Evolutionary conservation across 2,329 filamentous ascomycete genomes (phyloP).

Genomic region (Volutella citrinella): DNA sequence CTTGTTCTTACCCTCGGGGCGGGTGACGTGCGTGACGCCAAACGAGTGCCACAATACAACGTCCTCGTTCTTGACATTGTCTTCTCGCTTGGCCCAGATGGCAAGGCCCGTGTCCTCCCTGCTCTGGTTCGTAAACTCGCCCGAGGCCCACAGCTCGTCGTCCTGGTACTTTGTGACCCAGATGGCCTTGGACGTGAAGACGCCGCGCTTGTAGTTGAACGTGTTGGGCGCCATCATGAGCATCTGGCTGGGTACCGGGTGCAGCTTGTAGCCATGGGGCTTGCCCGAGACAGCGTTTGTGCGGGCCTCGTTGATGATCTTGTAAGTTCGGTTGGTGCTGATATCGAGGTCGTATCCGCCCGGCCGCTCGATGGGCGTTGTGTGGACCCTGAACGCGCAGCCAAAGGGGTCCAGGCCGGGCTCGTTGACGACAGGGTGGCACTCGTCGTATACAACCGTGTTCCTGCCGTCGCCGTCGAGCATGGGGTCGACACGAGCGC

Average conservation of each 20-base stretch:
- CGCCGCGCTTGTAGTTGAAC: slow-evolving; percentile 12
- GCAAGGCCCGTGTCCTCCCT: slow-evolving; percentile 33
- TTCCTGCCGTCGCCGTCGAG: slow-evolving; percentile 55
- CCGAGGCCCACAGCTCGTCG: slow-evolving; percentile 47
- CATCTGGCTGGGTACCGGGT: slow-evolving; percentile 42
- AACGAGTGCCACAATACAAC: slow-evolving; percentile 89
- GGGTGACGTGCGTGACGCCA: slow-evolving; percentile 72
- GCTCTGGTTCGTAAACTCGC: slow-evolving; percentile 50
- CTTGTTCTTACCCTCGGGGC: slow-evolving; percentile 15
- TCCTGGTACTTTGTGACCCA: slow-evolving; percentile 50
- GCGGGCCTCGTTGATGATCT: slow-evolving; percentile 40
- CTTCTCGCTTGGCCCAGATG: slow-evolving; percentile 19
- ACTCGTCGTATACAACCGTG: slow-evolving; percentile 13
- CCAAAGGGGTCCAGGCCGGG: slow-evolving; percentile 50
- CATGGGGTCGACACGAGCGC: slow-evolving; percentile 56
- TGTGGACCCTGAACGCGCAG: slow-evolving; percentile 38
- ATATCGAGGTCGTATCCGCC: slow-evolving; percentile 46
- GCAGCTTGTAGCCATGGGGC: slow-evolving; percentile 39
- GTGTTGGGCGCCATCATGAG: slow-evolving; percentile 19
- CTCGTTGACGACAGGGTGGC: slow-evolving; percentile 11
- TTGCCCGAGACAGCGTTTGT: slow-evolving; percentile 31
- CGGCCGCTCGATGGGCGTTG: slow-evolving; percentile 39
- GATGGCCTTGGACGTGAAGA: slow-evolving; percentile 18
- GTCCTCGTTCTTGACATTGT: slow-evolving; percentile 70
- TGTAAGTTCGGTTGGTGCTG: slow-evolving; percentile 42